Conservation (phyloP, 2,329 filamentous ascomycete genomes). For the Endoconidiophora laricicola region DNA sequence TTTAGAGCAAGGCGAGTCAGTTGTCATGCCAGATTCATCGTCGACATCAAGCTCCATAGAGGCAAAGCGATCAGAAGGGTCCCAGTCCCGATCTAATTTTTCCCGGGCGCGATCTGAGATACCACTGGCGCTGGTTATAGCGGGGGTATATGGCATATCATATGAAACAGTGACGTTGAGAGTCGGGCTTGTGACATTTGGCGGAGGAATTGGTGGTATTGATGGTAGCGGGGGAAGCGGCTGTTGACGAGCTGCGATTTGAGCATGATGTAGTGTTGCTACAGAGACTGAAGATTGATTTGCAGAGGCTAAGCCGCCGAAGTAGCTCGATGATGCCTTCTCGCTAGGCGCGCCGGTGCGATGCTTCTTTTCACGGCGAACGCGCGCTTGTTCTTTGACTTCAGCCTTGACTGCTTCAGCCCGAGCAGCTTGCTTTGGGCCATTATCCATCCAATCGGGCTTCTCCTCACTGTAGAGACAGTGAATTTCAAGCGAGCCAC, state of each 20-base stretch:
- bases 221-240: constrained; percentile 12
- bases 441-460: constrained; percentile 42
- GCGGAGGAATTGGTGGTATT: neutral
- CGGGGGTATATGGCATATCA: constrained; percentile 13
- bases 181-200: constrained; percentile 2
- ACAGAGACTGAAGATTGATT: constrained; percentile 12
- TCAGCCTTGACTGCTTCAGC: constrained; percentile 37
- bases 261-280: constrained; percentile 4
- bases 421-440: constrained; percentile 31
- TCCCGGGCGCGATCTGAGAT: constrained; percentile 16
- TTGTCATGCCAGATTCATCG: constrained; percentile 17
- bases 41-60: constrained; percentile 14
- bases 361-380: constrained; percentile 33
- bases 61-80: constrained; percentile 20
- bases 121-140: neutral
- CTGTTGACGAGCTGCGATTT: neutral
- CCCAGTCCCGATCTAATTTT: constrained; percentile 19
- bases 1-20: constrained; percentile 11
- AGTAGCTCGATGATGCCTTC: neutral
- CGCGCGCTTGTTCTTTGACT: constrained; percentile 36
- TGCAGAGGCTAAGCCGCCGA: constrained; percentile 11
- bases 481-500: constrained; percentile 35
- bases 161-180: neutral
- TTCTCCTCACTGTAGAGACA: constrained; percentile 36
- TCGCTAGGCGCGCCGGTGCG: constrained; percentile 13